Percentiles rank a stretch among this genome's conserved stretches.
phyloP scores from a whole-genome alignment of 2,329 filamentous ascomycete species.

The Lasiodiplodia hormozganensis region DNA sequence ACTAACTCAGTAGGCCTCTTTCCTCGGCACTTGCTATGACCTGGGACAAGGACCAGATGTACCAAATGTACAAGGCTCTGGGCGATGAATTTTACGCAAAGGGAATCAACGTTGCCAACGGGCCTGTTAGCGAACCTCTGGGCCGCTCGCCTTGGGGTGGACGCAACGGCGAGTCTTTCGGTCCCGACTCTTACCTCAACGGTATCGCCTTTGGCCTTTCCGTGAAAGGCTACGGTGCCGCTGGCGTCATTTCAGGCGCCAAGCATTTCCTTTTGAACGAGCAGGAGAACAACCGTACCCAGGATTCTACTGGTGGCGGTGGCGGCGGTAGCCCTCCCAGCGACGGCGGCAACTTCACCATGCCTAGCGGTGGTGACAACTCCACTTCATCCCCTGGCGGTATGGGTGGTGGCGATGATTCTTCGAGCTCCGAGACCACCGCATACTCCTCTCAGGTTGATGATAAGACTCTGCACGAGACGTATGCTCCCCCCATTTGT shows the following conservation, averaged over 20 bases:
- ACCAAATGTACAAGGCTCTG: constrained; percentile 22
- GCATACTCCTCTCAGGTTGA: constrained; percentile 76
- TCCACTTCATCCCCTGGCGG: constrained; percentile 2
- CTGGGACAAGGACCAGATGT: constrained; percentile 26
- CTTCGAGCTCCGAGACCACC: constrained; percentile 55
- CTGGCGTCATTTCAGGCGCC: constrained; percentile 72
- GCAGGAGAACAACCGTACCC: constrained; percentile 63
- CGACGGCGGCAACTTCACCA: constrained; percentile 7
- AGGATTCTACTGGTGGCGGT: constrained; percentile 68
- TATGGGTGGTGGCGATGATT: constrained; percentile 61
- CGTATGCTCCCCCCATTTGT: constrained; percentile 52
- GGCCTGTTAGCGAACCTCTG: constrained; percentile 25
- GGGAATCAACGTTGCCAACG: constrained; percentile 27
- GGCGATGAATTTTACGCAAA: constrained; percentile 26
- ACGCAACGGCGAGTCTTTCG: constrained; percentile 23
- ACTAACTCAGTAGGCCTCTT: constrained; percentile 13
- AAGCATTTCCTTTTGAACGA: constrained; percentile 67
- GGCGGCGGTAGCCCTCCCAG: constrained; percentile 41
- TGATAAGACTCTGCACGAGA: constrained; percentile 72
- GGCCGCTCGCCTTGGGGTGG: constrained; percentile 28
- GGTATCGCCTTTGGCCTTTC: constrained; percentile 25
- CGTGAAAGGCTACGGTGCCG: constrained; percentile 16
- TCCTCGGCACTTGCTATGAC: constrained; percentile 28
- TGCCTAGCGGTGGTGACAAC: not conserved
- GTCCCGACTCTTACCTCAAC: constrained; percentile 24